Base-by-base conservation (phyloP, 257 asterid species). In the Lithospermum erythrorhizon region DNA sequence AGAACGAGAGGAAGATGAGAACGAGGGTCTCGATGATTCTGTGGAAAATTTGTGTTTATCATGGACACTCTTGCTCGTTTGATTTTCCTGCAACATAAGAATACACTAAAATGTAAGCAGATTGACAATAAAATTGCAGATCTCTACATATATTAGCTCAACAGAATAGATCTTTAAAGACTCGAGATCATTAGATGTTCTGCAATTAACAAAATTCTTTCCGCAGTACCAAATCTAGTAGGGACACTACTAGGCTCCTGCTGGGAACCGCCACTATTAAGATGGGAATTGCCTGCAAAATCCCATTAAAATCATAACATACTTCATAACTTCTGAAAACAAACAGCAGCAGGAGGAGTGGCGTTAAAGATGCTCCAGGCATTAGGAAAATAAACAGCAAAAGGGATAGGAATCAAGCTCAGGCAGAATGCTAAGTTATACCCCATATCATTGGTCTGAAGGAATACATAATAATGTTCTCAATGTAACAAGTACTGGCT, bases 1-100 rank as follows among this genome's bases (percentile, higher is more conserved):
- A 5, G 97, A 83, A 55, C 81, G 94, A 20, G 97, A 87, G 24
- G 95, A 89, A 52, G 94, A 89, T 27, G 97, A 89, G 76, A 80
- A 82, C 22, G 97, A 89, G 14, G 89, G 80, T 74, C 87, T 66
- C 21, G 95, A 83, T 21, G 87, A 89, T 72, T 89, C 97, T 5
- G 86, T 72, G 32, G 87, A 83, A 63, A 80, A 51, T 67, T 84
- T 80, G 58, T 82, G 94, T 63, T 71, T 78, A 65, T 89, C 96
- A 65, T 63, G 85, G 32, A 61, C 59, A 58, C 62, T 71, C 82
- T 76, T 81, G 73, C 72, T 63, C 29, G 79, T 65, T 47, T 78
- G 73, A 60, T 74, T 88, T 61, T 82, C 93, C 97, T 86, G 83
- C 59, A 69, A 54, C 20, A 53, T 41, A 41, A 20, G 3, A 51